Evolutionary conservation across 345 rosid genomes (phyloP), one percentile per base, ranked within the genome.

Genomic region (Mallotus nudiflorus): DNA sequence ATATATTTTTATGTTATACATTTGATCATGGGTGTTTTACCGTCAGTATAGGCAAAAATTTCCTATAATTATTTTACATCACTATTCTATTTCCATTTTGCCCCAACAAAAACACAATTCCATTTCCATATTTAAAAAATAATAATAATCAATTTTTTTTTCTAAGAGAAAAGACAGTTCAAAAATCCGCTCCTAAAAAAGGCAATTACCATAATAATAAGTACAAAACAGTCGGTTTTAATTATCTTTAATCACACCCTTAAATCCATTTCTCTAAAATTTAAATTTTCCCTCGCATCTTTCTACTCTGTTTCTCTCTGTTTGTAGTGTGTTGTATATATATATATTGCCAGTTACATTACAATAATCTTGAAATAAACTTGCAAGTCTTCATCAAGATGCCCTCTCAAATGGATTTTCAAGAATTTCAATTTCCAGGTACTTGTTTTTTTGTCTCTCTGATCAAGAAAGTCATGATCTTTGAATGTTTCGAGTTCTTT

Each of bases 351-450:
- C 14, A 8, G 22, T 25, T 29, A 29, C 4, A 42, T 19, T 15
- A 29, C 4, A 22, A 37, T n/a, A 31, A 31, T 28, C 6, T 39
- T 51, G 60, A 62, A 16, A 0, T 14, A 24, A 49, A 10, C 4
- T 49, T 67, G 24, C 58, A 39, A 11, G n/a, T n/a, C n/a, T 69
- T 58, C 65, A 22, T 61, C 50, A 54, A 45, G 14, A 64, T 55
- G 70, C 31, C 63, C 3, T 20, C 62, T 29, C 29, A 44, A 45
- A 20, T 4, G 0, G 55, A 57, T 31, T 64, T 55, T n/a, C 56
- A 55, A 64, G 49, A 72, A n/a, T 64, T 64, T 46, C 69, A 44
- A 7, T 65, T 24, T 25, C 25, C 64, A 56, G 77, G 71, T 66
- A n/a, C 24, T 55, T 14, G 52, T 59, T 61, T 50, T 24, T 19